Percentiles rank a stretch among this genome's conserved stretches.
These are phyloP conservation scores for Dothideomycetes sp. DNA, from an alignment of 2,329 filamentous ascomycete species.

Conservation along the genomic window DNA sequence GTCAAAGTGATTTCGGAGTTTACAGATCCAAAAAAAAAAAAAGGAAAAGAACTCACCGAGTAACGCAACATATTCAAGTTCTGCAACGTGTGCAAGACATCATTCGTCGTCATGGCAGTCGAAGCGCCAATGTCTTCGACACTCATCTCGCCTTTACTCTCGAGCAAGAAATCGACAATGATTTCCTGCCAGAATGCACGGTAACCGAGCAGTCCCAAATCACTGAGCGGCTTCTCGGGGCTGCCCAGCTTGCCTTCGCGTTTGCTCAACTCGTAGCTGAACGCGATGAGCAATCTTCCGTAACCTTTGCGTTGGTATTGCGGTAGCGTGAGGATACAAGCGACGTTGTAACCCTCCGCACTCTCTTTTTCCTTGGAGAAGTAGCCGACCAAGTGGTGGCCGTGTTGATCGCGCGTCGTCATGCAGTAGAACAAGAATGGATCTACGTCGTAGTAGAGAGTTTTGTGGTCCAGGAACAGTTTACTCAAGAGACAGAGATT, in stretches of 20 bases:
- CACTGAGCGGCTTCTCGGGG: constrained; percentile 91
- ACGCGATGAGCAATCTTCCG: constrained; percentile 86
- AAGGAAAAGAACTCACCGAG: constrained; percentile 42
- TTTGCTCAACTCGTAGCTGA: constrained; percentile 93
- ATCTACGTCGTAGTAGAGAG: constrained; percentile 98
- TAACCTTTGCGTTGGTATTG: constrained; percentile 96
- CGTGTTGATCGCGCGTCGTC: constrained; percentile 78
- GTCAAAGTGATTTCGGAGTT: no score
- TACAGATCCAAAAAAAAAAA: no score
- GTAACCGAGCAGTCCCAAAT: constrained; percentile 87
- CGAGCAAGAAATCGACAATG: constrained; percentile 77
- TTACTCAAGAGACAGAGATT: constrained; percentile 92
- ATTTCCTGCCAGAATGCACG: constrained; percentile 97
- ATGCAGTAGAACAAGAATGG: constrained; percentile 98
- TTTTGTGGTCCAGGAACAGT: constrained; percentile 96
- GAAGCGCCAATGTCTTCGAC: constrained; percentile 74
- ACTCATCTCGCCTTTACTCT: constrained; percentile 58
- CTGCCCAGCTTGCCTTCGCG: constrained; percentile 92
- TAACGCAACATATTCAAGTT: constrained; percentile 93
- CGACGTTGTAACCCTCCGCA: constrained; percentile 93
- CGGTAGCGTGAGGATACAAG: constrained; percentile 91
- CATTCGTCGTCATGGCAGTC: constrained; percentile 92
- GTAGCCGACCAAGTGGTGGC: constrained; percentile 95
- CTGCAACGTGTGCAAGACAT: constrained; percentile 90
- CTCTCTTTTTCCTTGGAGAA: constrained; percentile 98